Evolutionary conservation across 1,284 basidiomycete genomes (phyloP), one percentile per base, ranked within the genome.

Genomic region (Rhodofomes roseus): DNA sequence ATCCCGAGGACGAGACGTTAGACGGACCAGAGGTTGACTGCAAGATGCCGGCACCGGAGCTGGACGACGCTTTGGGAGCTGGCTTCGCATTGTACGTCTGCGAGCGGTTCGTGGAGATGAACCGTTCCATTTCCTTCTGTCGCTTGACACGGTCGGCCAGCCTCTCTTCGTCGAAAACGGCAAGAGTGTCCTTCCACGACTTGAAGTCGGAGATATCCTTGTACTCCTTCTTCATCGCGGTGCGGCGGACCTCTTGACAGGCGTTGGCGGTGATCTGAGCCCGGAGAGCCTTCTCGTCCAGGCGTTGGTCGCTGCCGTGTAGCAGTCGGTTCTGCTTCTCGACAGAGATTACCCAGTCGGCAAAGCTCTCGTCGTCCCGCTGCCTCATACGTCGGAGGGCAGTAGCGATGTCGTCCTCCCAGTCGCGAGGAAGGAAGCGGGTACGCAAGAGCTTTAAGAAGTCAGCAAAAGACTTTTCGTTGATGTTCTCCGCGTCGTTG

Each of bases 301-400:
- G 7, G 27, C 44, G 55, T 14, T 18, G 44, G n/a, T 5, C 44
- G 2, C 4, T 56, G 3, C 55, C 36, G 11, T 27, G 25, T 2
- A 55, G 39, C 16, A 31, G 22, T 20, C 46, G 11, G 44, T 60
- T 60, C 40, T 54, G 57, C 27, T n/a, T 41, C 27, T 58, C 51
- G 39, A 58, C 7, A 2, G 8, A 5, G 25, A 54, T 20, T 2
- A 58, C 40, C 16, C 37, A 58, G 41, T 58, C 39, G 3, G 41
- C 50, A 29, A 58, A 58, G 1, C 25, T 20, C 20, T 58, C 37
- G 6, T 46, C 23, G 1, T 44, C 39, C 4, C 16, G 4, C n/a
- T 58, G 57, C n/a, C 37, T 37, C 6, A 29, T 8, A 2, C 25
- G 12, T 18, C 44, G 23, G 16, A 58, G 31, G 31, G 34, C 2